Percentiles rank a stretch among this genome's conserved stretches.
These are phyloP conservation scores for Hysterangium stoloniferum DNA, from an alignment of 768 basidiomycete species.

Conservation along the genomic window DNA sequence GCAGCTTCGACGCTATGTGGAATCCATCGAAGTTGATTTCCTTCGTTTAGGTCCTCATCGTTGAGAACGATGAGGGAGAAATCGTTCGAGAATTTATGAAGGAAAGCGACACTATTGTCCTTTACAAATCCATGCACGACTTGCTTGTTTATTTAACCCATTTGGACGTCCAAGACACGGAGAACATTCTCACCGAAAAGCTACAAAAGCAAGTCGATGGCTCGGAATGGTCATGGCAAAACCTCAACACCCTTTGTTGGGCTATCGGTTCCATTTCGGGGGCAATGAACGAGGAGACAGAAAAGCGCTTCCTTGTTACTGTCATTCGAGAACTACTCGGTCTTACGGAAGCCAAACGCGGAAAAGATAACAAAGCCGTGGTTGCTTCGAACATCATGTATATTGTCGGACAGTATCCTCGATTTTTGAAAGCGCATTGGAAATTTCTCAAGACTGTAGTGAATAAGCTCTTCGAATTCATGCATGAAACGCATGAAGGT, in stretches of 20 bases:
- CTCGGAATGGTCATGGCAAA: slow-evolving; percentile 43
- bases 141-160: slow-evolving; percentile 44
- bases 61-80: slow-evolving; percentile 47
- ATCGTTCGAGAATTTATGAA: slow-evolving; percentile 44
- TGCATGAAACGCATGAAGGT: slow-evolving; percentile 49
- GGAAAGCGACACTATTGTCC: slow-evolving; percentile 43
- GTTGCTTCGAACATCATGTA: slow-evolving; percentile 32
- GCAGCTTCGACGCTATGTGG: not conserved
- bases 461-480: slow-evolving; percentile 48
- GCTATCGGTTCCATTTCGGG: slow-evolving; percentile 45
- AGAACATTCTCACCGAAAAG: slow-evolving; percentile 44
- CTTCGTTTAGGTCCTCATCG: slow-evolving; percentile 32
- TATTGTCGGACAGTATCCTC: slow-evolving; percentile 46
- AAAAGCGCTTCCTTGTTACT: slow-evolving; percentile 44
- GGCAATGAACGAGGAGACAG: slow-evolving; percentile 47
- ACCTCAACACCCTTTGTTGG: slow-evolving; percentile 45
- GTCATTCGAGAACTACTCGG: slow-evolving; percentile 48
- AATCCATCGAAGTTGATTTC: slow-evolving; percentile 4
- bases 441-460: slow-evolving; percentile 51
- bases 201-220: slow-evolving; percentile 40
- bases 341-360: slow-evolving; percentile 41
- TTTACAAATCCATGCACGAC: slow-evolving; percentile 45
- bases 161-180: slow-evolving; percentile 41
- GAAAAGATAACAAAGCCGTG: slow-evolving; percentile 49
- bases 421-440: slow-evolving; percentile 47